Conservation (phyloP, 257 asterid genomes). For the Dorcoceras hygrometricum region DNA sequence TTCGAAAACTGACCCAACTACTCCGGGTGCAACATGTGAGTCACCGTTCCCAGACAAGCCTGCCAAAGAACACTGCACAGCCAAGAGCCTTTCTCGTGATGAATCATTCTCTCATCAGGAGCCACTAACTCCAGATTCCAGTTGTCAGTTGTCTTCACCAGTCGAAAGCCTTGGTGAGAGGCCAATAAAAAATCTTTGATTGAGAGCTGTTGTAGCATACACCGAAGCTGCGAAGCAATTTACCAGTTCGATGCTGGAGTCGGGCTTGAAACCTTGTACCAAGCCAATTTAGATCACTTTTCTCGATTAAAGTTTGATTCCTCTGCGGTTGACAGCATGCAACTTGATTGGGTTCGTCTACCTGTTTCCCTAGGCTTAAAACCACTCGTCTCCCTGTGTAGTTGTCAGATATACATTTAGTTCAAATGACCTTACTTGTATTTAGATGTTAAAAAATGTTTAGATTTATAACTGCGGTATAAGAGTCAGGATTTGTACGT, state of each 20-base stretch:
- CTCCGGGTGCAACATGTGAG: slow-evolving; percentile 76
- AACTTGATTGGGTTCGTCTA: neutral
- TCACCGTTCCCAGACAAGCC: slow-evolving; percentile 50
- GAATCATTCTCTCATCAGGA: slow-evolving; percentile 73
- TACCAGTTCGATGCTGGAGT: slow-evolving; percentile 41
- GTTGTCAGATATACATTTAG: slow-evolving; percentile 24
- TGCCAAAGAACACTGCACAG: slow-evolving; percentile 33
- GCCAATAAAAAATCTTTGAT: slow-evolving; percentile 48
- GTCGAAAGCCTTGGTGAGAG: slow-evolving; percentile 41
- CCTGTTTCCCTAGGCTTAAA: slow-evolving; percentile 9
- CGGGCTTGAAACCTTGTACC: slow-evolving; percentile 42
- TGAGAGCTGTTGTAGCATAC: slow-evolving; percentile 32
- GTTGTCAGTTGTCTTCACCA: slow-evolving; percentile 35
- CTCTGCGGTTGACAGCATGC: slow-evolving; percentile 27
- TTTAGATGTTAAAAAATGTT: slow-evolving; percentile 17
- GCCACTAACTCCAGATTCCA: slow-evolving; percentile 86
- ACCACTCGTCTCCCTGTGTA: slow-evolving; percentile 13
- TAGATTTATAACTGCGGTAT: slow-evolving; percentile 5
- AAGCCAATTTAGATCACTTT: slow-evolving; percentile 32
- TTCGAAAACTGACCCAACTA: slow-evolving; percentile 60
- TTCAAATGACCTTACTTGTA: slow-evolving; percentile 20
- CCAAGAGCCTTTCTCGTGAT: slow-evolving; percentile 56
- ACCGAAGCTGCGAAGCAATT: slow-evolving; percentile 38
- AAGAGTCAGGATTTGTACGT: neutral
- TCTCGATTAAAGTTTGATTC: slow-evolving; percentile 38